Evolutionary conservation across 805 yeast species (phyloP), one percentile per base, ranked within the genome.

Genomic region (Nakazawaea laoshanensis): DNA sequence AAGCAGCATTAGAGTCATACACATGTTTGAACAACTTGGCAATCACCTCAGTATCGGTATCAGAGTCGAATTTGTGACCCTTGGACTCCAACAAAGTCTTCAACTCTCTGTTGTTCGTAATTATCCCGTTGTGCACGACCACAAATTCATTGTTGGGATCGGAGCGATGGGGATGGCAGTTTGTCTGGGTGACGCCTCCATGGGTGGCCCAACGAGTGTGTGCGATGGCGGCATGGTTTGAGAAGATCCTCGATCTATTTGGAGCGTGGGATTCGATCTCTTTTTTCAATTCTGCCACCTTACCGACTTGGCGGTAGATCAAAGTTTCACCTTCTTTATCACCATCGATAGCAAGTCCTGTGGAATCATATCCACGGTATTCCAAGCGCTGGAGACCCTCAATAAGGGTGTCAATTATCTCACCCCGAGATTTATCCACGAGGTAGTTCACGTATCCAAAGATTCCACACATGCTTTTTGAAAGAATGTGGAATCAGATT

Each of bases 121-220:
- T 86, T 57, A 92, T 92, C 68, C 99, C 99, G 50, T 92, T 92
- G 67, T 92, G 99, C 33, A 92, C 97, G 43, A 92, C 78, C 27
- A 85, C 75, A 49, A 92, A 92, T 57, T 88, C 95, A 47, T 81
- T 80, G 29, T 60, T 59, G 7, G 73, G 70, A 55, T 86, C 98
- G 1, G 96, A 85, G 43, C 89, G 67, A 55, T 89, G 97, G 30
- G 99, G 99, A 57, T 92, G 99, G 55, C 97, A 92, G 67, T 92
- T 92, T 41, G 58, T 48, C 41, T 70, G 74, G 44, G 74, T 76
- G 37, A 96, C 96, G 49, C 78, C 84, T 59, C 99, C 99, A 59
- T 92, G 99, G 24, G 99, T 92, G 32, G 99, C 99, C 99, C 99
- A 92, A 67, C 99, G 83, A 10, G 99, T 92, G 62, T 92, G 99